phyloP scores from a whole-genome alignment of 2,329 filamentous ascomycete species.

The Claviceps sp. region DNA sequence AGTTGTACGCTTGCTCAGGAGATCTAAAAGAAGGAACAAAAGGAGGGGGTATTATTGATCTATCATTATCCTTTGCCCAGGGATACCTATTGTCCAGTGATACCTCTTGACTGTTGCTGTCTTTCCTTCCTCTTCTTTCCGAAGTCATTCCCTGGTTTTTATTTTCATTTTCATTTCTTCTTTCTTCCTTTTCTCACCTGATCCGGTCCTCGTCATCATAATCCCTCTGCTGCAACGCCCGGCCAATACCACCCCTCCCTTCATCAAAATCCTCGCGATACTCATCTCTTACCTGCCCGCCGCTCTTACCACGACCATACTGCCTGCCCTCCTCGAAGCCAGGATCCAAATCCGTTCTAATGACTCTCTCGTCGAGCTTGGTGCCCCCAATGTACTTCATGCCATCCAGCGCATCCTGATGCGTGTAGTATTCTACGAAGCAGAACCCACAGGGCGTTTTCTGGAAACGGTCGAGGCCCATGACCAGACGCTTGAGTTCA shows the following conservation, averaged over 20 bases:
- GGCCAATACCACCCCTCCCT: slow-evolving; percentile 77
- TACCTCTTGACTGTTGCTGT: too few relatives aligned
- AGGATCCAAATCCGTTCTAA: slow-evolving; percentile 87
- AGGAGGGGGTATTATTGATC: neutral
- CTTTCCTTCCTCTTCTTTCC: neutral
- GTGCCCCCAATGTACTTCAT: slow-evolving; percentile 98
- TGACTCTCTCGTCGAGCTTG: slow-evolving; percentile 93
- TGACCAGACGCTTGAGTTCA: slow-evolving; percentile 94
- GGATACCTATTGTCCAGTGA: neutral
- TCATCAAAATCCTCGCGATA: slow-evolving; percentile 96
- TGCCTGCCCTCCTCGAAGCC: slow-evolving; percentile 93
- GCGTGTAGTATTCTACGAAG: slow-evolving; percentile 98
- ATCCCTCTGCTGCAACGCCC: slow-evolving; percentile 45
- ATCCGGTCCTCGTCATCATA: slow-evolving; percentile 21
- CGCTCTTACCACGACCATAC: slow-evolving; percentile 89
- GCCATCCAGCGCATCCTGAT: slow-evolving; percentile 92
- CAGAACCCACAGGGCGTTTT: slow-evolving; percentile 99
- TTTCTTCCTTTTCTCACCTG: neutral
- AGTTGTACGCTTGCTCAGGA: neutral
- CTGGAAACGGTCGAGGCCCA: slow-evolving; percentile 92
- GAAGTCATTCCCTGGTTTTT: neutral
- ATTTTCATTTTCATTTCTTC: neutral
- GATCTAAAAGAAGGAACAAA: neutral
- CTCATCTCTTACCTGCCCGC: slow-evolving; percentile 93
- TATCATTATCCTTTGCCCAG: neutral